Evolutionary conservation across 73 alveolate species (phyloP), one percentile per base, ranked within the genome.

Genomic region (Halteria grandinella): DNA sequence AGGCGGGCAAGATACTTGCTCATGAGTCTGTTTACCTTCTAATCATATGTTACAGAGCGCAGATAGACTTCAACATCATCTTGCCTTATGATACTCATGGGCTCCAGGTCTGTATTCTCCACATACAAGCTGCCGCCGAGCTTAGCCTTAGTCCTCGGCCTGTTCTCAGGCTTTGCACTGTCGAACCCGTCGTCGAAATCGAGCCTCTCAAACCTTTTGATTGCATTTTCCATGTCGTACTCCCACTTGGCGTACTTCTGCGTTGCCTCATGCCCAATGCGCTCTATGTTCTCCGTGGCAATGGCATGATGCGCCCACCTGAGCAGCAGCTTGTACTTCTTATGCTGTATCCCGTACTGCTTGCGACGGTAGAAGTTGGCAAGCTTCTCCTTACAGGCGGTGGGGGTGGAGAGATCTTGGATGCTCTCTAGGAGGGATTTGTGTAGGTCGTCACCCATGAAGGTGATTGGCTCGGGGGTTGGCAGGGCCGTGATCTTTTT

Each of bases 61-160:
- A 71, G 50, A 62, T 75, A 82, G 25, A 82, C 86, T 36, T 82
- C 91, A 7, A 82, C 40, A 82, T 82, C 91, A 57, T 82, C 91
- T 32, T 10, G 34, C 44, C 91, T 71, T 0, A 82, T 72, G 1
- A 71, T 11, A 15, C 86, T 71, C 14, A 72, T 34, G 7, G 91
- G 86, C 6, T 55, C 62, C 14, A 48, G 17, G 40, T 82, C 82
- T 8, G 69, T 49, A 36, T 53, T 82, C 49, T 82, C 91, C 0
- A 82, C 86, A 37, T 82, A 82, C 17, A 82, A 59, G 32, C 86
- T 69, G 24, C 91, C 91, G 27, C 91, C 91, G 15, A 52, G 86
- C 48, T 69, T 82, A 15, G 91, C 91, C 48, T 82, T 82, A 17
- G 91, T 70, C 33, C 55, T 40, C 0, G 91, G 91, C 37, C 91